These are phyloP conservation scores for Calonectria henricotiae DNA, from an alignment of 2,329 filamentous ascomycete species.

Conservation along the genomic window DNA sequence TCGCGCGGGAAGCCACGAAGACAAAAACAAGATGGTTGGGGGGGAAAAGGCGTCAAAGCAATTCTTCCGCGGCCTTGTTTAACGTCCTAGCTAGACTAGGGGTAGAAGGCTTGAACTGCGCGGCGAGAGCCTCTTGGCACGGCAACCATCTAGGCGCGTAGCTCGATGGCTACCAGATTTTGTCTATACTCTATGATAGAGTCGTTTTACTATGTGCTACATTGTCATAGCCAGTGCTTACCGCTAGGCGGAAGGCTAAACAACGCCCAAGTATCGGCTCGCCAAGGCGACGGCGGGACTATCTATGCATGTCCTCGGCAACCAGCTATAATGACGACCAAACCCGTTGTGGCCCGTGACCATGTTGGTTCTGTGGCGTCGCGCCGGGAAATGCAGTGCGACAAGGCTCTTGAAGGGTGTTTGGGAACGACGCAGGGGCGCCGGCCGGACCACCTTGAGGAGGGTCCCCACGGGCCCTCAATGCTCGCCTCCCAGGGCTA, in stretches of 20 bases:
- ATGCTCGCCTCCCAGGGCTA: constrained; percentile 42
- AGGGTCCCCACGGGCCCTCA: constrained; percentile 40
- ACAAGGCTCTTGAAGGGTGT: constrained; percentile 33
- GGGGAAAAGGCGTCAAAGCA: constrained; percentile 4
- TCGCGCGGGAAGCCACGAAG: background rate
- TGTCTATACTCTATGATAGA: background rate
- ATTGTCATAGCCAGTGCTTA: background rate
- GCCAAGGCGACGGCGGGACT: background rate
- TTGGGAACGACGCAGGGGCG: constrained; percentile 41
- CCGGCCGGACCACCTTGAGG: constrained; percentile 31
- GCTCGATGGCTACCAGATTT: background rate
- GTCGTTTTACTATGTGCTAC: background rate
- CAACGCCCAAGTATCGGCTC: background rate
- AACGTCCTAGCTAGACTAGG: background rate
- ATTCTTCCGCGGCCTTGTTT: constrained; percentile 5
- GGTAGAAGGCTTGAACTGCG: constrained; percentile 5
- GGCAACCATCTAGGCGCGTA: constrained; percentile 25
- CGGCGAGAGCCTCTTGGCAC: constrained; percentile 21
- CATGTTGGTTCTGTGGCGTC: background rate
- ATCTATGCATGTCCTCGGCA: constrained; percentile 6
- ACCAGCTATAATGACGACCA: constrained; percentile 2
- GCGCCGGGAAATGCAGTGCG: constrained; percentile 11
- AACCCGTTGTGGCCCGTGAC: constrained; percentile 28
- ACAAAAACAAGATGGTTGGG: constrained; percentile 1
- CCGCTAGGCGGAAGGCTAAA: constrained; percentile 17